A percentile compares a stretch with the other conserved stretches of the same genome.
Evolutionary conservation across 179 eudicot genomes (phyloP).

Genomic region (Vitellaria paradoxa): DNA sequence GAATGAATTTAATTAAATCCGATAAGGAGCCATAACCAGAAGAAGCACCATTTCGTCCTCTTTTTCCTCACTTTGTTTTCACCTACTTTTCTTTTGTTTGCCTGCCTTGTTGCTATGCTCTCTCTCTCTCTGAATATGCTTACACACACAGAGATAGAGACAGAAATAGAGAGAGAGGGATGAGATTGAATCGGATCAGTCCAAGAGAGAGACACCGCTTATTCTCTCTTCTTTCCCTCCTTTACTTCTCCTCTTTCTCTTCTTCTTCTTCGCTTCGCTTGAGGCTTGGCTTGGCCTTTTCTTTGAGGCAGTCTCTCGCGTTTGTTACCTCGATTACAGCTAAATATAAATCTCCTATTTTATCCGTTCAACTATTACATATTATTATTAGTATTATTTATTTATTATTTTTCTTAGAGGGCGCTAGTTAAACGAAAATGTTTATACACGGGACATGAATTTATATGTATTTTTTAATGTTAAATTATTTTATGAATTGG

Average conservation of each 20-base stretch:
- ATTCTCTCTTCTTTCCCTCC: background rate
- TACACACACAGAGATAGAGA: too few relatives aligned
- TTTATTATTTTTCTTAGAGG: too few relatives aligned
- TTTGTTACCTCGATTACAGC: background rate
- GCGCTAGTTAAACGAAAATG: too few relatives aligned
- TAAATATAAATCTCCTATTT: background rate
- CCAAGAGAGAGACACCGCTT: slow-evolving; percentile 7
- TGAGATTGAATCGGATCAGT: slow-evolving; percentile 42
- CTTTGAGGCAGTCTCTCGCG: slow-evolving; percentile 14
- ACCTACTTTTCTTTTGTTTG: slow-evolving; percentile 3
- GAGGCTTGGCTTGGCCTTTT: slow-evolving; percentile 31
- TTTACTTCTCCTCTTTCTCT: background rate
- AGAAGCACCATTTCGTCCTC: background rate
- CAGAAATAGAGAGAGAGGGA: slow-evolving; percentile 14
- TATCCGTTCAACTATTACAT: background rate
- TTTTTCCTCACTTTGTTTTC: background rate
- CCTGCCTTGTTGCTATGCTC: slow-evolving; percentile 19
- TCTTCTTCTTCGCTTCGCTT: slow-evolving; percentile 22
- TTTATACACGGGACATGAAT: too few relatives aligned
- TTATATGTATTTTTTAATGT: too few relatives aligned
- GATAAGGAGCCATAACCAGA: background rate
- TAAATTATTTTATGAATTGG: background rate
- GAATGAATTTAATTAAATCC: background rate
- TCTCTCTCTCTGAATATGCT: background rate
- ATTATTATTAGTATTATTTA: too few relatives aligned